phyloP scores from a whole-genome alignment of 2,329 filamentous ascomycete species.

The Fusarium falciforme region DNA sequence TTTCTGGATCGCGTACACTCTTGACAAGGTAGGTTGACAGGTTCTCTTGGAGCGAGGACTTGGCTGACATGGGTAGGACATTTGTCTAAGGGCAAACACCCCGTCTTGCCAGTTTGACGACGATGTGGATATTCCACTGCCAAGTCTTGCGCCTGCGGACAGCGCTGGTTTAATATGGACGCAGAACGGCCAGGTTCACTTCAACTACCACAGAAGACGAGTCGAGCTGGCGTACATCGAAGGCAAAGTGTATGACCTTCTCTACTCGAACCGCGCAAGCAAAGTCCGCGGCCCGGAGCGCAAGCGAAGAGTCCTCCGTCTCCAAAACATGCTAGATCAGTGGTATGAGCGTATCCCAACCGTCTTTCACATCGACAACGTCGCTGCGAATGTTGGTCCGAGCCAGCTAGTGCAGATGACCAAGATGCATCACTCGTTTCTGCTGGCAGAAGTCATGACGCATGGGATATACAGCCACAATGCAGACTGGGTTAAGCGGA shows the following conservation, averaged over 20 bases:
- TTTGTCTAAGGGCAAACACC: slow-evolving; percentile 50
- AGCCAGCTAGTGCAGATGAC: slow-evolving; percentile 50
- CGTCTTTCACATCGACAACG: slow-evolving; percentile 50
- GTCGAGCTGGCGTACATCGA: slow-evolving; percentile 55
- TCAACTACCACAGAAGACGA: slow-evolving; percentile 54
- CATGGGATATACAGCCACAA: slow-evolving; percentile 54
- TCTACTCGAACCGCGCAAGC: slow-evolving; percentile 48
- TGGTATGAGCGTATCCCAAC: slow-evolving; percentile 52
- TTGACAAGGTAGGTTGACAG: slow-evolving; percentile 51
- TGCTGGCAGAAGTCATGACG: slow-evolving; percentile 50
- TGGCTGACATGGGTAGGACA: slow-evolving; percentile 35
- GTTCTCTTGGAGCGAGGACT: fast-evolving
- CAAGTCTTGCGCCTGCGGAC: slow-evolving; percentile 45
- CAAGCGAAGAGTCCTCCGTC: slow-evolving; percentile 40
- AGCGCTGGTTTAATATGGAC: slow-evolving; percentile 50
- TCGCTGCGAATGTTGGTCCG: slow-evolving; percentile 44
- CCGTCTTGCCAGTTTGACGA: slow-evolving; percentile 54
- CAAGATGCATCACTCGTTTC: slow-evolving; percentile 52
- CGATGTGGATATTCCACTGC: slow-evolving; percentile 56
- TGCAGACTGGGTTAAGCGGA: slow-evolving; percentile 51
- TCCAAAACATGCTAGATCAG: slow-evolving; percentile 49
- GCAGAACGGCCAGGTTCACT: slow-evolving; percentile 46
- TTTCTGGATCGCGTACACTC: slow-evolving; percentile 56
- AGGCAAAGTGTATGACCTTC: slow-evolving; percentile 54
- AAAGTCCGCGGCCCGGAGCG: slow-evolving; percentile 47